These are phyloP conservation scores for Beauveria sp. DNA, from an alignment of 2,329 filamentous ascomycete genomes.

Conservation along the genomic window DNA sequence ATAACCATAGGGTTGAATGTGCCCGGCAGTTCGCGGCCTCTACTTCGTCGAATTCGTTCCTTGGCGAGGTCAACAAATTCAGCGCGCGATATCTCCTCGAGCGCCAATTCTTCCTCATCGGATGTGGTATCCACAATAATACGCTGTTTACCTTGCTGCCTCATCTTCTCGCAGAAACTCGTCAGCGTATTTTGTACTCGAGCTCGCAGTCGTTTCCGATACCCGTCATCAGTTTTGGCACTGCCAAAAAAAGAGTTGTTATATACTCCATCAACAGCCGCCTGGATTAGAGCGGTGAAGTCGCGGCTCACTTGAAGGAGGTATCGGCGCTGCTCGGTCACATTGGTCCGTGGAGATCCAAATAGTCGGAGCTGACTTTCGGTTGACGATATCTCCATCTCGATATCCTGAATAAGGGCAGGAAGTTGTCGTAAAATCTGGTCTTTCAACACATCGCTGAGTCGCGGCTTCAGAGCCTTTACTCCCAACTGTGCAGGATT, in stretches of 20 bases:
- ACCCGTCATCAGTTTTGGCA: conserved; percentile 13
- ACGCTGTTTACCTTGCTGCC: conserved; percentile 15
- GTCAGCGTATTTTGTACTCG: conserved; percentile 19
- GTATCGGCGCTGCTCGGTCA: conserved; percentile 20
- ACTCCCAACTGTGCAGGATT: conserved; percentile 16
- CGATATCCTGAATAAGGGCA: conserved; percentile 19
- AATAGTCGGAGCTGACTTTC: conserved; percentile 17
- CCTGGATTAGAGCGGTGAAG: conserved; percentile 20
- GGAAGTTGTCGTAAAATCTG: conserved; percentile 26
- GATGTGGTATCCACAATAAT: conserved; percentile 13
- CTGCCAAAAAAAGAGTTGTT: conserved; percentile 23
- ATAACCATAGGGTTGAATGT: conserved; percentile 51
- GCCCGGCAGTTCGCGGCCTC: conserved; percentile 49
- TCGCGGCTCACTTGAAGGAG: conserved; percentile 18
- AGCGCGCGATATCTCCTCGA: conserved; percentile 11
- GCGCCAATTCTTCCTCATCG: conserved; percentile 6
- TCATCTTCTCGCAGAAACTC: conserved; percentile 20
- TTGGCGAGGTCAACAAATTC: conserved; percentile 34
- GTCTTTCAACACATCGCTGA: conserved; percentile 16
- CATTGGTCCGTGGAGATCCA: conserved; percentile 17
- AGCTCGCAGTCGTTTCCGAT: conserved; percentile 19
- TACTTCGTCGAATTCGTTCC: conserved; percentile 29
- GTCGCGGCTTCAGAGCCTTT: conserved; percentile 11
- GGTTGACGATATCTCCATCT: conserved; percentile 13
- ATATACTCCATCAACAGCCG: conserved; percentile 23